Evolutionary conservation across 306 rosid species (phyloP).

Genomic region (Canavalia gladiata): DNA sequence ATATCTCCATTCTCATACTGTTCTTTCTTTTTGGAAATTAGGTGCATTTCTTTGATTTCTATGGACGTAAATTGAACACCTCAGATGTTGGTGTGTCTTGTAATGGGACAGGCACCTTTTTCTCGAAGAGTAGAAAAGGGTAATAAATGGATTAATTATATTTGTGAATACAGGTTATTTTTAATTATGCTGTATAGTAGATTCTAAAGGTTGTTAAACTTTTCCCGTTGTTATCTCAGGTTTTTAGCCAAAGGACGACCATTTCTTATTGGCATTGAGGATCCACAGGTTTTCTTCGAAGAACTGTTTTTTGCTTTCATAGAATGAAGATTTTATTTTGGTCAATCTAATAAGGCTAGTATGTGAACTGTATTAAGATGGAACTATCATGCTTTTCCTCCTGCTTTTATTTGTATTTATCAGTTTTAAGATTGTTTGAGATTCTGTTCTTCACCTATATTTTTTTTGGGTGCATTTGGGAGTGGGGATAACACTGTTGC

Average conservation of each 20-base stretch:
- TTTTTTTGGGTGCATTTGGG: not conserved
- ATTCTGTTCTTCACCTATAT: not conserved
- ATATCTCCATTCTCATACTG: slow-evolving; percentile 22
- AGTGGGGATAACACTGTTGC: not conserved
- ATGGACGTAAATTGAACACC: slow-evolving; percentile 92
- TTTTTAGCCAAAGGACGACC: slow-evolving; percentile 67
- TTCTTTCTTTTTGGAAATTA: slow-evolving; percentile 41
- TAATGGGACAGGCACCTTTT: slow-evolving; percentile 78
- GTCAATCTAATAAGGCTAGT: slow-evolving; percentile 27
- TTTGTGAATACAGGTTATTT: slow-evolving; percentile 32
- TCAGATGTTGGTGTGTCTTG: slow-evolving; percentile 96
- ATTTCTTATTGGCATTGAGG: slow-evolving; percentile 87
- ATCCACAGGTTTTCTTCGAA: slow-evolving; percentile 84
- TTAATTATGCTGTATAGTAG: slow-evolving; percentile 4
- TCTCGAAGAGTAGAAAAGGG: slow-evolving; percentile 79
- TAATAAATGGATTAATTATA: slow-evolving; percentile 47
- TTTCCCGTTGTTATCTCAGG: slow-evolving; percentile 54
- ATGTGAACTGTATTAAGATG: slow-evolving; percentile 9
- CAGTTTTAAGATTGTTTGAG: slow-evolving; percentile 26
- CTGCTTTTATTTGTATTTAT: slow-evolving; percentile 34
- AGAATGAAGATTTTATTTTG: slow-evolving; percentile 10
- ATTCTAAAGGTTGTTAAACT: slow-evolving; percentile 23
- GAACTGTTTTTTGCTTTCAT: slow-evolving; percentile 30
- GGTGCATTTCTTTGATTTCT: slow-evolving; percentile 92
- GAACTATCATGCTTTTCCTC: not conserved